phyloP scores from a whole-genome alignment of 495 filamentous ascomycete genomes.

The Neurospora tetraspora region DNA sequence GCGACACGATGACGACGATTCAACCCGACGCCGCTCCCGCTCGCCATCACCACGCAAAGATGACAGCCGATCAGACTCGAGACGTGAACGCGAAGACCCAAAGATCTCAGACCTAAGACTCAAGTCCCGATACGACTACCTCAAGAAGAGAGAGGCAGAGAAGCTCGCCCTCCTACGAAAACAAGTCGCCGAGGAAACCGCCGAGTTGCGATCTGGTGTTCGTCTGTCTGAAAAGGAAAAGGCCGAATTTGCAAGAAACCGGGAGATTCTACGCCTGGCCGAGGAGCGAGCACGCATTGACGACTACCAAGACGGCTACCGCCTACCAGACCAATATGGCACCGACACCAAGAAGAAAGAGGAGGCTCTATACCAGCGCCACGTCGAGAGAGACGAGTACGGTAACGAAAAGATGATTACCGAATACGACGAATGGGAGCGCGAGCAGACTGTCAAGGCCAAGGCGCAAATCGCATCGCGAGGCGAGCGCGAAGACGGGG shows the following conservation, averaged over 20 bases:
- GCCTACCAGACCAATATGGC: conserved; percentile 89
- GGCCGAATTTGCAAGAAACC: conserved; percentile 83
- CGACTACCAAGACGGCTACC: conserved; percentile 87
- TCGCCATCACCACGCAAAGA: conserved; percentile 11
- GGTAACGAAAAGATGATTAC: conserved; percentile 87
- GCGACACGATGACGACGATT: conserved; percentile 18
- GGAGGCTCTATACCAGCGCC: conserved; percentile 79
- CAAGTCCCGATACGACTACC: conserved; percentile 81
- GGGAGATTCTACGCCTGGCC: conserved; percentile 75
- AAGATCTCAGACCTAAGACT: conserved; percentile 69
- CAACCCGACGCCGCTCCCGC: conserved; percentile 15
- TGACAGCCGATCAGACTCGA: background rate
- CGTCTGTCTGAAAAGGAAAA: conserved; percentile 69
- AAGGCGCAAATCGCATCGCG: conserved; percentile 70
- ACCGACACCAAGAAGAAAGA: conserved; percentile 86
- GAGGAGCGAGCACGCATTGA: conserved; percentile 84
- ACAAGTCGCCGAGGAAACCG: conserved; percentile 85
- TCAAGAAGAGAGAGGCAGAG: conserved; percentile 86
- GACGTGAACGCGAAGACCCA: conserved; percentile 15
- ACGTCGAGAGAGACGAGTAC: conserved; percentile 79
- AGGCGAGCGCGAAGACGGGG: conserved; percentile 63
- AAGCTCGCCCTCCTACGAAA: conserved; percentile 72
- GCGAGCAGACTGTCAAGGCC: conserved; percentile 81
- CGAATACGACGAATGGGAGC: conserved; percentile 93
- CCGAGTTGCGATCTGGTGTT: conserved; percentile 69